Evolutionary conservation across 257 asterid species (phyloP).

Genomic region (Solanum sitiens): DNA sequence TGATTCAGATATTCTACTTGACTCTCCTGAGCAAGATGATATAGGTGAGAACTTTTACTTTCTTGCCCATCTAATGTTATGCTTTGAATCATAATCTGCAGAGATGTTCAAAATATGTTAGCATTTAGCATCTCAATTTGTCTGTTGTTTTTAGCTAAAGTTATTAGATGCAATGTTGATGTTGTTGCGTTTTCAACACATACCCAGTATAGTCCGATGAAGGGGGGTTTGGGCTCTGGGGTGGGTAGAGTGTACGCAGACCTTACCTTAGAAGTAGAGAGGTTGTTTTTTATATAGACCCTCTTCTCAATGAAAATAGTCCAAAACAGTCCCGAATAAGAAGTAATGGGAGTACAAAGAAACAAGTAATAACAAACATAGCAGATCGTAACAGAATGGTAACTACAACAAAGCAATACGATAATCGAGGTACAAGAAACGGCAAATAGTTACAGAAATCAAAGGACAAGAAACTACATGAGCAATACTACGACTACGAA

Average conservation of each 20-base stretch:
- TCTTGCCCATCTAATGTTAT: not conserved
- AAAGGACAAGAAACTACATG: not conserved
- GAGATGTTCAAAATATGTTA: not conserved
- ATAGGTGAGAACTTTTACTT: slow-evolving; percentile 40
- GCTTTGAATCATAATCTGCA: not conserved
- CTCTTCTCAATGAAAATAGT: not conserved
- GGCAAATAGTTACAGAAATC: not conserved
- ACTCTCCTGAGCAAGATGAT: slow-evolving; percentile 87
- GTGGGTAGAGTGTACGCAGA: not conserved
- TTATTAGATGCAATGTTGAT: not conserved
- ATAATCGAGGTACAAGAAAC: not conserved
- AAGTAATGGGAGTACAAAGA: not conserved
- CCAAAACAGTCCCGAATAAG: not conserved
- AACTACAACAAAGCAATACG: not conserved
- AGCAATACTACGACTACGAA: not conserved
- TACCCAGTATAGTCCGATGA: not conserved
- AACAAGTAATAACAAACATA: fast-evolving
- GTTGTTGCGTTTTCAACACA: not conserved
- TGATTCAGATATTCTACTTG: slow-evolving; percentile 88
- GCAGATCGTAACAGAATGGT: not conserved
- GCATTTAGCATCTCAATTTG: not conserved
- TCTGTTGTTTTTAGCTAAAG: not conserved
- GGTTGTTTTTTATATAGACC: not conserved
- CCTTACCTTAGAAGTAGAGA: not conserved
- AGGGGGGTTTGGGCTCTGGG: not conserved